A percentile compares a stretch with the other conserved stretches of the same genome.
These are phyloP conservation scores for Solanum hybrid DNA, from an alignment of 305 asterid species.

Conservation along the genomic window DNA sequence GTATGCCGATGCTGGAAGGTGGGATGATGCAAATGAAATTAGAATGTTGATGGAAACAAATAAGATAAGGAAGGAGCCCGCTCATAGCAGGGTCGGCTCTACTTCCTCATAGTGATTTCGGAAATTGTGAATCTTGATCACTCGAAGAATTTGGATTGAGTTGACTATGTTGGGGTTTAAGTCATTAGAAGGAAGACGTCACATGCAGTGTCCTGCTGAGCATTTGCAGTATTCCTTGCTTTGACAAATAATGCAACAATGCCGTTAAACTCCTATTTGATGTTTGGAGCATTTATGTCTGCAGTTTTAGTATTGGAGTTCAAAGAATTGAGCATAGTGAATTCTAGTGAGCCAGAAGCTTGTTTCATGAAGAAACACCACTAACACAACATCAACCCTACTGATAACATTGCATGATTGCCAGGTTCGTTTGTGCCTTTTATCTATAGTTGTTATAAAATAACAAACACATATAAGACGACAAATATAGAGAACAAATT, in stretches of 20 bases:
- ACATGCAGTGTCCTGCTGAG: neutral
- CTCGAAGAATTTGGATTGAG: neutral
- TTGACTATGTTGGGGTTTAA: neutral
- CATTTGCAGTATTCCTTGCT: neutral
- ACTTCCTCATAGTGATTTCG: neutral
- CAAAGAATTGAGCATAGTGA: neutral
- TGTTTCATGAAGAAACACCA: neutral
- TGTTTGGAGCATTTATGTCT: neutral
- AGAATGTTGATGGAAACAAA: conserved; percentile 53
- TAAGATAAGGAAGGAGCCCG: conserved; percentile 34
- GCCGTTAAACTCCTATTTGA: neutral
- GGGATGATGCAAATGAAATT: conserved; percentile 67
- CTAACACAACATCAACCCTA: neutral
- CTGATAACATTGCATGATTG: neutral
- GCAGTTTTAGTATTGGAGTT: neutral
- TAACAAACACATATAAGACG: neutral
- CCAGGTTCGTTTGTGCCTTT: neutral
- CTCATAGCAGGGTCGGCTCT: neutral
- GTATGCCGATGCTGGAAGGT: conserved; percentile 65
- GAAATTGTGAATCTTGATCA: neutral
- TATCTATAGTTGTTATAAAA: too few species aligned
- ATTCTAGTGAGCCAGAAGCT: neutral
- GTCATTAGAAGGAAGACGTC: neutral
- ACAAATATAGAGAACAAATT: neutral
- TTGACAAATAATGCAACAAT: neutral